These are phyloP conservation scores for Cucurbita argyrosperma DNA, from an alignment of 306 rosid genomes.

Conservation along the genomic window DNA sequence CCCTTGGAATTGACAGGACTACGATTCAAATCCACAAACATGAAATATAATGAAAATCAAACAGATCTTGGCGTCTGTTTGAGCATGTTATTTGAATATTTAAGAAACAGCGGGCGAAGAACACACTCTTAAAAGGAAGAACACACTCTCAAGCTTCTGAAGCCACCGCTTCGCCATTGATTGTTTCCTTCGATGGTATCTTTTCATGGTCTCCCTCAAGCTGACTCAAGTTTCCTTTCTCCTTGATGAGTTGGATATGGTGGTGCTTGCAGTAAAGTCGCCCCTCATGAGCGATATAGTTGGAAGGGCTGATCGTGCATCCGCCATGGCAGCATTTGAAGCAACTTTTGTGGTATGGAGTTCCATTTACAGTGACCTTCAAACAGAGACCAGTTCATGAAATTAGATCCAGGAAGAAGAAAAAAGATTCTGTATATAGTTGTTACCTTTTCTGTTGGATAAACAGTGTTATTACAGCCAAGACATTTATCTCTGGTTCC, in stretches of 20 bases:
- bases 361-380: slow-evolving; percentile 89
- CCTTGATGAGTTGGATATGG: slow-evolving; percentile 83
- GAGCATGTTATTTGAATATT: slow-evolving; percentile 11
- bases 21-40: neutral
- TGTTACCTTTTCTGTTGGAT: slow-evolving; percentile 90
- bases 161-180: slow-evolving; percentile 33
- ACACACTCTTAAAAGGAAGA: slow-evolving; percentile 3
- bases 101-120: slow-evolving; percentile 11
- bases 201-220: slow-evolving; percentile 75
- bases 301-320: slow-evolving; percentile 88
- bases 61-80: slow-evolving; percentile 22
- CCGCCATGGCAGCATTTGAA: slow-evolving; percentile 99
- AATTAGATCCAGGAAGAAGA: neutral
- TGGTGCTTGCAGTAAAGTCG: slow-evolving; percentile 95
- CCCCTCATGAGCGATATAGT: slow-evolving; percentile 95
- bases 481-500: slow-evolving; percentile 95
- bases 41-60: slow-evolving; percentile 10
- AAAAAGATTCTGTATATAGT: neutral
- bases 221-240: slow-evolving; percentile 93
- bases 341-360: slow-evolving; percentile 89
- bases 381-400: neutral
- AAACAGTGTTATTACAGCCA: slow-evolving; percentile 85
- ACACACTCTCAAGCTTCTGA: slow-evolving; percentile 29
- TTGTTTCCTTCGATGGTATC: slow-evolving; percentile 16
- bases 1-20: neutral